Conservation (phyloP, 2,329 filamentous ascomycete species). For the Cadophora malorum region DNA sequence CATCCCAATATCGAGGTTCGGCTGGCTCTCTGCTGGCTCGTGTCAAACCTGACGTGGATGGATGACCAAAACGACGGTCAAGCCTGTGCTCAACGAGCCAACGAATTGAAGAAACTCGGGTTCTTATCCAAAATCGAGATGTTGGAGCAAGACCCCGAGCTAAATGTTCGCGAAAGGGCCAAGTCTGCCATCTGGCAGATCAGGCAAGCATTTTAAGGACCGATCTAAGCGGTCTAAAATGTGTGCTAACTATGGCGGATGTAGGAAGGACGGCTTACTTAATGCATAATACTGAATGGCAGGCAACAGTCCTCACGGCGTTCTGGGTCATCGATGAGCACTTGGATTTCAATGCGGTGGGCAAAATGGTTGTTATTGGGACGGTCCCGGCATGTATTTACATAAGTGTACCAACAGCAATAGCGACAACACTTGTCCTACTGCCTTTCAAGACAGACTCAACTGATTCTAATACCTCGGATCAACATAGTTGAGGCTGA, state of each 20-base stretch:
- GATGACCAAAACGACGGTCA: constrained; percentile 74
- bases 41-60: constrained; percentile 84
- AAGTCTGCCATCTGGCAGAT: constrained; percentile 81
- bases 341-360: constrained; percentile 6
- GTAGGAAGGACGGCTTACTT: neutral
- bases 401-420: constrained; percentile 13
- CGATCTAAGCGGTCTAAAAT: neutral
- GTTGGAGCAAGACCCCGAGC: constrained; percentile 71
- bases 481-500: neutral
- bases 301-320: constrained; percentile 2
- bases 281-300: constrained; percentile 6
- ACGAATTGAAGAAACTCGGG: constrained; percentile 73
- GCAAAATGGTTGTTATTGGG: neutral
- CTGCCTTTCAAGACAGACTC: neutral
- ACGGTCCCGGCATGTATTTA: constrained; percentile 5
- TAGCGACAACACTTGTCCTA: neutral
- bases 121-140: constrained; percentile 70
- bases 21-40: constrained; percentile 79
- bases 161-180: constrained; percentile 84
- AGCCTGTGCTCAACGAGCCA: constrained; percentile 69
- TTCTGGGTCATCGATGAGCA: constrained; percentile 1
- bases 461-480: neutral
- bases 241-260: neutral
- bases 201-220: constrained; percentile 41
- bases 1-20: constrained; percentile 78